Evolutionary conservation across 78 protist species (phyloP).

Genomic region (Polysphondylium violaceum): DNA sequence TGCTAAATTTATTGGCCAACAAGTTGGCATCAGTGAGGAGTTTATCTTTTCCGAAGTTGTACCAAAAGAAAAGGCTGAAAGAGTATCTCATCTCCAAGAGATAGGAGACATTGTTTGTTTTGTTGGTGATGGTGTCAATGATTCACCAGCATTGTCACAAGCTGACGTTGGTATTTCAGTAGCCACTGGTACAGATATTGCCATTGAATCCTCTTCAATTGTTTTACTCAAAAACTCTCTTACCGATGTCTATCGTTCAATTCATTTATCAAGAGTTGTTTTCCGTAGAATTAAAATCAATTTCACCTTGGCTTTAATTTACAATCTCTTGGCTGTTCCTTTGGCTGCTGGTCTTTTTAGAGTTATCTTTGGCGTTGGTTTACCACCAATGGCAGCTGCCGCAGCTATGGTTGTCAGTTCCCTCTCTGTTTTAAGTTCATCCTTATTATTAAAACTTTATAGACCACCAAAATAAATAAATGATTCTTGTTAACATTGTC

Average conservation of each 20-base stretch:
- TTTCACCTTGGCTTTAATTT: conserved; percentile 92
- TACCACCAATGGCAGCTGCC: conserved; percentile 83
- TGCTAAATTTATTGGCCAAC: conserved; percentile 35
- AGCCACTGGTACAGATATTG: conserved; percentile 92
- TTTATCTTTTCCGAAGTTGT: conserved; percentile 80
- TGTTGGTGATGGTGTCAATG: conserved; percentile 97
- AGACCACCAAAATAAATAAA: conserved; percentile 25
- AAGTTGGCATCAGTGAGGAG: conserved; percentile 52
- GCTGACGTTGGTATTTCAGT: conserved; percentile 93
- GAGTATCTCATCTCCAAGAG: conserved; percentile 85
- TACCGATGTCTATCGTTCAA: conserved; percentile 86
- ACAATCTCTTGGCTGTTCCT: conserved; percentile 87
- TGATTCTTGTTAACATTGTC: neutral
- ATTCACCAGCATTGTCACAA: conserved; percentile 88
- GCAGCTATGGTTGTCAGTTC: conserved; percentile 77
- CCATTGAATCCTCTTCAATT: conserved; percentile 92
- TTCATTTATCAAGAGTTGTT: conserved; percentile 85
- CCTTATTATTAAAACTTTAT: conserved; percentile 63
- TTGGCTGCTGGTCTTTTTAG: conserved; percentile 85
- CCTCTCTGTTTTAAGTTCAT: conserved; percentile 73
- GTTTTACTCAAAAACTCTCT: conserved; percentile 84
- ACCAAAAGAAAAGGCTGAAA: conserved; percentile 89
- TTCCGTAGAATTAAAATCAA: conserved; percentile 89
- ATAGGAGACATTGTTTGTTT: conserved; percentile 85
- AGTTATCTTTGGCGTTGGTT: conserved; percentile 49